A percentile compares a stretch with the other conserved stretches of the same genome.
Conservation (phyloP, 495 filamentous ascomycete species). For the Podospora anserina region DNA sequence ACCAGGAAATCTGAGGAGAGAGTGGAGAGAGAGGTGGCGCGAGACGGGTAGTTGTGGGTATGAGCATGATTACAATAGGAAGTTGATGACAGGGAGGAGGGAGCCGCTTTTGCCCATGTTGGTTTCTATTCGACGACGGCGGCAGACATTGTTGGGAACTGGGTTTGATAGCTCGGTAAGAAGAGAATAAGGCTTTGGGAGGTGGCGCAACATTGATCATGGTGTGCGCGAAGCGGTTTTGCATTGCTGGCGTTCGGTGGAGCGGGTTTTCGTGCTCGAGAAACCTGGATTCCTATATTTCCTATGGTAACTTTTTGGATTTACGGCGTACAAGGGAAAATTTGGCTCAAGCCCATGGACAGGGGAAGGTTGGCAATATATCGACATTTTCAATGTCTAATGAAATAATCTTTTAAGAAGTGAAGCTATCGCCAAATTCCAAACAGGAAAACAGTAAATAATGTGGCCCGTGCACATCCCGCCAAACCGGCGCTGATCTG, state of each 20-base stretch:
- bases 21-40: slow-evolving; percentile 13
- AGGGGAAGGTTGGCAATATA: not conserved
- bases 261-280: not conserved
- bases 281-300: not conserved
- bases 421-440: not conserved
- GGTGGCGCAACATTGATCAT: not conserved
- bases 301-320: not conserved
- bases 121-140: not conserved
- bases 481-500: not conserved
- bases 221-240: not conserved
- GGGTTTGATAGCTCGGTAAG: not conserved
- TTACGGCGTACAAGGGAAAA: not conserved
- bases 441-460: not conserved
- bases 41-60: not conserved
- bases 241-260: not conserved
- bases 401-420: not conserved
- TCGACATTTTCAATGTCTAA: too few species aligned
- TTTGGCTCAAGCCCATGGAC: not conserved
- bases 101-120: slow-evolving; percentile 4
- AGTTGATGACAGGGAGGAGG: not conserved
- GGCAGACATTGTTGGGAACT: not conserved
- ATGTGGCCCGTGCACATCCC: not conserved
- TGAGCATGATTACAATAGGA: not conserved
- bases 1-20: not conserved
- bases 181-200: too few species aligned